Conservation (phyloP, 2,329 filamentous ascomycete species). For the Colletotrichum sp. region DNA sequence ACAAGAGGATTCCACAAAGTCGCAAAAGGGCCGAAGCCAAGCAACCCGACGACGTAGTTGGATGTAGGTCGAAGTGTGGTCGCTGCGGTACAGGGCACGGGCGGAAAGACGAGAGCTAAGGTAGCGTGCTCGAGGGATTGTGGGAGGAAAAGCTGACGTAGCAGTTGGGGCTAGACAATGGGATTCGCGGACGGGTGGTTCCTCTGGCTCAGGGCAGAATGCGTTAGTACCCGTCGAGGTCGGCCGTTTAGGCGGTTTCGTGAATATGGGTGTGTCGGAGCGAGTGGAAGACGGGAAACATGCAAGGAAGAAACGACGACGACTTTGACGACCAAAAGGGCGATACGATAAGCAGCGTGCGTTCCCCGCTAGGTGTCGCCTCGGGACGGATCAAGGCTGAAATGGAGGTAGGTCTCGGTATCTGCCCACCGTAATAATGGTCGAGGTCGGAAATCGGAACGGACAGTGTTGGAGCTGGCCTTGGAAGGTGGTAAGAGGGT, state of each 20-base stretch:
- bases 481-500: not conserved
- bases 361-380: not conserved
- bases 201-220: not conserved
- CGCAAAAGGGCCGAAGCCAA: slow-evolving; percentile 15
- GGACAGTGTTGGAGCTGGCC: not conserved
- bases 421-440: not conserved
- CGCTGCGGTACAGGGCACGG: not conserved
- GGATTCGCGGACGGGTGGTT: not conserved
- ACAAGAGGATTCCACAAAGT: not conserved
- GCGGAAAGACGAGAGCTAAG: not conserved
- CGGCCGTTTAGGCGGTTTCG: not conserved
- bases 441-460: not conserved
- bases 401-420: not conserved
- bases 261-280: not conserved
- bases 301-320: not conserved
- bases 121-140: slow-evolving; percentile 1
- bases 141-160: slow-evolving; percentile 12
- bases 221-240: not conserved
- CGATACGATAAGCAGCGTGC: not conserved
- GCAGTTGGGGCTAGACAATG: not conserved
- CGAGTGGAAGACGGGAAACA: not conserved
- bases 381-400: not conserved
- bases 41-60: slow-evolving; percentile 5
- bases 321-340: not conserved
- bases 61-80: not conserved